These are phyloP conservation scores for Tolypocladium tropicale DNA, from an alignment of 2,329 filamentous ascomycete genomes.

Conservation along the genomic window DNA sequence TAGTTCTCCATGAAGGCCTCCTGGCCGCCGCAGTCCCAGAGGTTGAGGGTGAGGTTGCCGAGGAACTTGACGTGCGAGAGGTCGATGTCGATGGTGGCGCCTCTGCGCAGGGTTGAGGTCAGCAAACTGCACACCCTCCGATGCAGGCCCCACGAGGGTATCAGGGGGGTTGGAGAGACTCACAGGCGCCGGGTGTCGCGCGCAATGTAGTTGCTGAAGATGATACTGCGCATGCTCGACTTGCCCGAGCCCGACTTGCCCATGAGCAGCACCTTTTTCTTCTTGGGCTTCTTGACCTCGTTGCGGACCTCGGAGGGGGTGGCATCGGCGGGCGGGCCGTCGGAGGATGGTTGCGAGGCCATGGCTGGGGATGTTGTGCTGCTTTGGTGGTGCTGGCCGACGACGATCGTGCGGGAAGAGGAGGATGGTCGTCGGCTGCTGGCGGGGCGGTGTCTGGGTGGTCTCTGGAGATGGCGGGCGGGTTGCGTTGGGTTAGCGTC, in stretches of 20 bases:
- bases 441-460: background rate
- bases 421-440: background rate
- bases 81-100: slow-evolving; percentile 96
- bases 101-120: slow-evolving; percentile 28
- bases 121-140: background rate
- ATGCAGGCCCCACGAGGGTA: background rate
- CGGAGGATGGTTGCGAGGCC: slow-evolving; percentile 3
- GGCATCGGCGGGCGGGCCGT: background rate
- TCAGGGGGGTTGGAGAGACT: slow-evolving; percentile 13
- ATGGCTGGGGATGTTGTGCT: background rate
- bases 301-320: slow-evolving; percentile 24
- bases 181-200: slow-evolving; percentile 82
- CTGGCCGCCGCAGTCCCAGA: slow-evolving; percentile 98
- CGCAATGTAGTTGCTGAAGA: slow-evolving; percentile 98
- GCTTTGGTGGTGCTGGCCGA: background rate
- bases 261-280: slow-evolving; percentile 83
- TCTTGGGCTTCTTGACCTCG: slow-evolving; percentile 60
- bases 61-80: slow-evolving; percentile 98
- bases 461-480: background rate
- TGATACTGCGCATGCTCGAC: slow-evolving; percentile 96
- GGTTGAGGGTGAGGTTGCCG: slow-evolving; percentile 90
- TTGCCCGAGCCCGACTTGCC: slow-evolving; percentile 96
- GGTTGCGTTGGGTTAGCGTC: background rate
- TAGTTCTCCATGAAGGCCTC: slow-evolving; percentile 99
- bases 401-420: background rate